Base-by-base conservation (phyloP, 148 eudicot genomes). In the Fallopia convolvulus region DNA sequence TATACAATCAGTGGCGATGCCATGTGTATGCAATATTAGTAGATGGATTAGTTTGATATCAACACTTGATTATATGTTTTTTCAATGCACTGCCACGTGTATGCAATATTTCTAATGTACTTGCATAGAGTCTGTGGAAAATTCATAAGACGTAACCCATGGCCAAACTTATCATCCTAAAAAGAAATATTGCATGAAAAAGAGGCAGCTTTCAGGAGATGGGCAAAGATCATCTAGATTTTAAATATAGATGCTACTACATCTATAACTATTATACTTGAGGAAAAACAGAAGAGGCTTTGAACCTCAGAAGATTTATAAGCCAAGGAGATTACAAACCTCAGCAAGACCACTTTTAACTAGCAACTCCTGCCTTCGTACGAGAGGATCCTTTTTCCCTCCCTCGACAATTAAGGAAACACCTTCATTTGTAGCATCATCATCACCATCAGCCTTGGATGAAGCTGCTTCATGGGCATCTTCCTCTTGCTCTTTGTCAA, bases 311-410 rank as follows among this genome's bases (percentile, higher is more conserved):
- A 63, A 60, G 60, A 42, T 63, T 52, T 41, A 42, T 46, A 80
- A 52, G 74, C 50, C 61, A 21, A 72, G 23, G 41, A 78, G 47
- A 70, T 18, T 77, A 86, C 88, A 79, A 77, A 95, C 99, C 99
- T 95, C 97, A 72, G 99, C 97, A 83, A 95, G 93, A 78, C 99
- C 99, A 81, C 97, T 95, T 76, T 90, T 76, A 46, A 95, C 81
- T 71, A 95, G 83, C 84, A 95, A 82, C 83, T 95, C 97, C 79
- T 86, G 88, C 85, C 99, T 90, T 70, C 97, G 82, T 74, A 86
- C 36, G 36, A 87, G 56, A 65, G 97, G 86, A 86, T 94, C 97
- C 83, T 94, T 94, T 87, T 92, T 94, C 60, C 97, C 93, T 21
- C 93, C 96, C 82, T 89, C 91, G 48, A 80, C 83, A 52, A 80